Evolutionary conservation across 202 grass and related monocot genomes (phyloP).

Genomic region (Musa balbisiana): DNA sequence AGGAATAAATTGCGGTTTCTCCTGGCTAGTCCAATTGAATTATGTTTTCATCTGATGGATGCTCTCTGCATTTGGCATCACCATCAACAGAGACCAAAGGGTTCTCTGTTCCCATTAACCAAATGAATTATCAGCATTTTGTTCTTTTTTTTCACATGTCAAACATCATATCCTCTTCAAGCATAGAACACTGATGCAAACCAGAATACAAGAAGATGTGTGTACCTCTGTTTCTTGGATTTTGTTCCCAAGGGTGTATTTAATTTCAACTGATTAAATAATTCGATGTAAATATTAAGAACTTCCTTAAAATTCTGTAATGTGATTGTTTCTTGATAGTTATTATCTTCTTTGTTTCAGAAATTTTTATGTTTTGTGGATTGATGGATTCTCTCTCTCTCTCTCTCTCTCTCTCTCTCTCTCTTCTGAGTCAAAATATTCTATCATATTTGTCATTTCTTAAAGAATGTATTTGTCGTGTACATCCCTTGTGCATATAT

Average conservation of each 20-base stretch:
- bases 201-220: background rate
- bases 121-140: background rate
- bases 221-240: background rate
- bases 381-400: background rate
- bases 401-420: too few species aligned
- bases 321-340: background rate
- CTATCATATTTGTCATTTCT: too few species aligned
- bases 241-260: background rate
- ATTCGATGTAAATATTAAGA: background rate
- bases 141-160: constrained; percentile 1
- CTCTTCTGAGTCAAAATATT: too few species aligned
- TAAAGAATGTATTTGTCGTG: too few species aligned
- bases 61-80: background rate
- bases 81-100: background rate
- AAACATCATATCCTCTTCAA: background rate
- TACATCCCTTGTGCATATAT: too few species aligned
- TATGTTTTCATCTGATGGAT: background rate
- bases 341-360: background rate
- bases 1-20: background rate
- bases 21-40: background rate
- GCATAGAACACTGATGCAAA: background rate
- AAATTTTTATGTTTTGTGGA: background rate
- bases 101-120: background rate
- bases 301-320: background rate
- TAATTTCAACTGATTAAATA: background rate